Conservation (phyloP, 768 basidiomycete species). For the Leccinum rimulosum region DNA sequence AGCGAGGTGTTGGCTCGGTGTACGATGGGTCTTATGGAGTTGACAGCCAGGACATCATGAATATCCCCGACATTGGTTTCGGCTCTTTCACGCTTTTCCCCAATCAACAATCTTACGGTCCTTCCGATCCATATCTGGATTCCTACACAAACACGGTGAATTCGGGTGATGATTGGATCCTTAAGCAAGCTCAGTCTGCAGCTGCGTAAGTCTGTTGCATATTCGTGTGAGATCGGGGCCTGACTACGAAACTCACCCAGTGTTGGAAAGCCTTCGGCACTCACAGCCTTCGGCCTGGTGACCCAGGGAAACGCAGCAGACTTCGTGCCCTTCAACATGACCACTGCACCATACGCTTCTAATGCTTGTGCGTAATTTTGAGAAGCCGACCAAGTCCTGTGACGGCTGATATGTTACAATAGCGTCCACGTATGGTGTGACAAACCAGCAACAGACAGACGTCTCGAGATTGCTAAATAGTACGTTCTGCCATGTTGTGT, state of each 20-base stretch:
- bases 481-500: conserved; percentile 24
- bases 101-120: conserved; percentile 57
- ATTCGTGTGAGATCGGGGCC: not conserved
- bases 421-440: conserved; percentile 44
- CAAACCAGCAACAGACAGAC: conserved; percentile 48
- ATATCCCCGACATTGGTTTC: conserved; percentile 56
- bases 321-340: conserved; percentile 64
- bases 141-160: conserved; percentile 53
- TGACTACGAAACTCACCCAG: conserved; percentile 30
- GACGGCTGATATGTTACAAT: conserved; percentile 1
- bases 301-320: conserved; percentile 48
- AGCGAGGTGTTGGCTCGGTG: conserved; percentile 43
- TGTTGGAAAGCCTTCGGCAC: conserved; percentile 50
- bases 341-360: conserved; percentile 41
- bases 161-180: conserved; percentile 55
- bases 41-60: conserved; percentile 63
- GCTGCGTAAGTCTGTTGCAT: conserved; percentile 37
- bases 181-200: conserved; percentile 43
- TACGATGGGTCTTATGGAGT: conserved; percentile 66
- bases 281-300: conserved; percentile 63
- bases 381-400: not conserved
- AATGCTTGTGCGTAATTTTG: conserved; percentile 26
- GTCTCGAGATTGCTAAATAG: conserved; percentile 51
- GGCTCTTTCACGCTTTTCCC: conserved; percentile 65
- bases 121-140: conserved; percentile 46